Evolutionary conservation across 371 early-diverging fungal species (phyloP).

Genomic region (Saksenaea vasiformis): DNA sequence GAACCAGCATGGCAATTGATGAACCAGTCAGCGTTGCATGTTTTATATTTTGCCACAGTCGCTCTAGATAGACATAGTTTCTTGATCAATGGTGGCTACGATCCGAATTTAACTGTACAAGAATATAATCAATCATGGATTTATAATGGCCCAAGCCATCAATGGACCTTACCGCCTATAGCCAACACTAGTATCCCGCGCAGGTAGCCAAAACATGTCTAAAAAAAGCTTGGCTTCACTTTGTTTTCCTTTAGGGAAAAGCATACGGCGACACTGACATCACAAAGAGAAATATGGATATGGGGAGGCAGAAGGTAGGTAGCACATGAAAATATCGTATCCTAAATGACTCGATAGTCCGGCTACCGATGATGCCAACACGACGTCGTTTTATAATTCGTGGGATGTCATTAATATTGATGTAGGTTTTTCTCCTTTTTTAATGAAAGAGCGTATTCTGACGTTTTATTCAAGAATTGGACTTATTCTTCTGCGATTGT

Average conservation of each 20-base stretch:
- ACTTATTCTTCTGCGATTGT: constrained; percentile 10
- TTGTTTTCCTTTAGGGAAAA: constrained; percentile 20
- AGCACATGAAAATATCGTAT: neutral
- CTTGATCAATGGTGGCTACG: constrained; percentile 29
- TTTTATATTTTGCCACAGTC: constrained; percentile 26
- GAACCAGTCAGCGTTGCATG: constrained; percentile 4
- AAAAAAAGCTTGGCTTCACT: constrained; percentile 7
- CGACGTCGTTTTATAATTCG: constrained; percentile 23
- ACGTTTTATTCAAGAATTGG: constrained; percentile 19
- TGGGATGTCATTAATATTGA: constrained; percentile 35
- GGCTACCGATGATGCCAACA: constrained; percentile 6
- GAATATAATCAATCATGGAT: constrained; percentile 9
- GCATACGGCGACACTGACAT: constrained; percentile 33
- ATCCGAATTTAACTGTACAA: neutral
- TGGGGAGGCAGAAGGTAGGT: constrained; percentile 45
- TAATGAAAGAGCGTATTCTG: neutral
- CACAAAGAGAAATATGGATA: constrained; percentile 37
- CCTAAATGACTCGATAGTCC: neutral
- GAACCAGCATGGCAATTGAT: constrained; percentile 29
- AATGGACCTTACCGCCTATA: constrained; percentile 10
- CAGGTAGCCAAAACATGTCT: constrained; percentile 12
- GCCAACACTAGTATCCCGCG: constrained; percentile 7
- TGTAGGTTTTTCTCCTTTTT: constrained; percentile 14
- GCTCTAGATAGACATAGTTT: constrained; percentile 18
- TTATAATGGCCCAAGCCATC: constrained; percentile 20